These are phyloP conservation scores for Penicillium cataractarum DNA, from an alignment of 495 filamentous ascomycete genomes.

Conservation along the genomic window DNA sequence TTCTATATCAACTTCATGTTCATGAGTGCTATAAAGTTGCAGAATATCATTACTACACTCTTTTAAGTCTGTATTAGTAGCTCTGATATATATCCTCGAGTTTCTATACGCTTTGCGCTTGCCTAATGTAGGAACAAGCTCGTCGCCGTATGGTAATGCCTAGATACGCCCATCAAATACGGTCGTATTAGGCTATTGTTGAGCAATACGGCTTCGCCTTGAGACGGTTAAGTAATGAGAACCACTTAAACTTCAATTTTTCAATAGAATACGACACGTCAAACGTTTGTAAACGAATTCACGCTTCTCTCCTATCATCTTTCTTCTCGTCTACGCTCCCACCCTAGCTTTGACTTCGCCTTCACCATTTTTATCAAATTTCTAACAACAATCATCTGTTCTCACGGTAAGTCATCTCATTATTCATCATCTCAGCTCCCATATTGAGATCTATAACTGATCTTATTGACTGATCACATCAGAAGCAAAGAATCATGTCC, in stretches of 20 bases:
- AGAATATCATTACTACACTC: too few species aligned
- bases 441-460: not conserved
- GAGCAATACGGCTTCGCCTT: too few species aligned
- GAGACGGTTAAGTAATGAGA: not conserved
- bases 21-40: not conserved
- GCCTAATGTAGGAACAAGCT: not conserved
- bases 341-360: too few species aligned
- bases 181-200: not conserved
- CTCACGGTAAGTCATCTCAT: not conserved
- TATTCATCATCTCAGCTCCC: not conserved
- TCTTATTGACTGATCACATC: not conserved
- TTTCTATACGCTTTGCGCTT: not conserved
- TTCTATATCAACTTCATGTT: not conserved
- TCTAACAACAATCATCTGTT: not conserved
- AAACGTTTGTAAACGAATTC: too few species aligned
- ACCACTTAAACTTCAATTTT: not conserved
- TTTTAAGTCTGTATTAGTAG: too few species aligned
- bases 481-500: not conserved
- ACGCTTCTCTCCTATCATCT: not conserved
- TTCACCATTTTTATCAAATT: not conserved
- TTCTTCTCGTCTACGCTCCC: not conserved
- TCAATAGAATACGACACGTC: too few species aligned
- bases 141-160: not conserved
- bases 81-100: not conserved
- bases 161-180: too few species aligned